Conservation (phyloP, 495 filamentous ascomycete species). For the Talaromyces ruber region DNA sequence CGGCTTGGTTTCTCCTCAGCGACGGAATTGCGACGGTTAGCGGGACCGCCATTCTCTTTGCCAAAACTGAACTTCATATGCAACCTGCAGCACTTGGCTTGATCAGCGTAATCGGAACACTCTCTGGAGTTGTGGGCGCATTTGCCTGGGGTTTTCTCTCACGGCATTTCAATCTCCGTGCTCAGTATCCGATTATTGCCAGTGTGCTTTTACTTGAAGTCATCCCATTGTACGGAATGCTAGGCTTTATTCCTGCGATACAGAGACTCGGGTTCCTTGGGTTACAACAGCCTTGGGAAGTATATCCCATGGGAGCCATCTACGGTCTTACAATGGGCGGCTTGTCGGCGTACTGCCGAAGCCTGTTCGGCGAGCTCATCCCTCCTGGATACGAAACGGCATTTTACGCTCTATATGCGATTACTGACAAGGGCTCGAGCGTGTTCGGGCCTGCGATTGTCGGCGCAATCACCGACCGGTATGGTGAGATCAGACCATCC, state of each 20-base stretch:
- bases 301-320: conserved; percentile 85
- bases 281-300: conserved; percentile 89
- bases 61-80: conserved; percentile 91
- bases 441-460: conserved; percentile 93
- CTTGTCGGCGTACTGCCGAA: conserved; percentile 87
- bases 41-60: conserved; percentile 90
- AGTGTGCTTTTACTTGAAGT: conserved; percentile 86
- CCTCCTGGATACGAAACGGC: conserved; percentile 91
- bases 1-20: conserved; percentile 88
- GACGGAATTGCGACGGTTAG: conserved; percentile 93
- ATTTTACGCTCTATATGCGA: conserved; percentile 94
- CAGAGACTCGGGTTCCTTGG: conserved; percentile 67
- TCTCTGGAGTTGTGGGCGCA: conserved; percentile 75
- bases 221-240: conserved; percentile 83
- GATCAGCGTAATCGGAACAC: conserved; percentile 85
- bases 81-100: conserved; percentile 76
- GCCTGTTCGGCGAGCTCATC: conserved; percentile 84
- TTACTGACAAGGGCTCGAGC: conserved; percentile 94
- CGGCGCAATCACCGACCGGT: conserved; percentile 79
- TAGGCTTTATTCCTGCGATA: conserved; percentile 83
- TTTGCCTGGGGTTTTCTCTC: conserved; percentile 83
- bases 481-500: conserved; percentile 83
- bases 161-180: conserved; percentile 50
- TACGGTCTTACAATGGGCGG: conserved; percentile 94
- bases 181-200: conserved; percentile 81